Evolutionary conservation across 164 flowering plant genomes (phyloP).

Genomic region (Tetrastigma voinierianum): DNA sequence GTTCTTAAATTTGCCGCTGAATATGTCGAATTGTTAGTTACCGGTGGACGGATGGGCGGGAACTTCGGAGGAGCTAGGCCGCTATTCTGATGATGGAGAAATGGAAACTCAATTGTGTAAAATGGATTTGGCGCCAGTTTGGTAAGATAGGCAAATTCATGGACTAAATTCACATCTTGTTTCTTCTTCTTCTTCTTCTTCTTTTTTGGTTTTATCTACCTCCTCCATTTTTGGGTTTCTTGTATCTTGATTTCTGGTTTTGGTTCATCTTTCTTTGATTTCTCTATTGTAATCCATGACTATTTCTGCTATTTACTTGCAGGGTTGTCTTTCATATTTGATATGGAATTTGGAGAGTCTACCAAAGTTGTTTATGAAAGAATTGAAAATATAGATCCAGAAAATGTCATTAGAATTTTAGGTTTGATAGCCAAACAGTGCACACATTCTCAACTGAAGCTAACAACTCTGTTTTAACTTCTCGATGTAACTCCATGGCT

Average conservation of each 20-base stretch:
- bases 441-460: too few relatives aligned
- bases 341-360: conserved; percentile 71
- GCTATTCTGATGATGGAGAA: conserved; percentile 35
- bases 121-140: background rate
- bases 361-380: conserved; percentile 50
- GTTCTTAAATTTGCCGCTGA: conserved; percentile 54
- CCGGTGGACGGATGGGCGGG: conserved; percentile 67
- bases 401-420: conserved; percentile 64
- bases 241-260: conserved; percentile 11
- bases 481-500: too few relatives aligned
- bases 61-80: conserved; percentile 40
- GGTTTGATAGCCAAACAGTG: too few relatives aligned
- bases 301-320: background rate
- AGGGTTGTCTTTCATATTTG: conserved; percentile 17
- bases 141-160: conserved; percentile 20
- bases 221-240: background rate
- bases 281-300: background rate
- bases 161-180: conserved; percentile 11
- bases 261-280: background rate
- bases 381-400: conserved; percentile 39
- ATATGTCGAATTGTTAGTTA: conserved; percentile 46
- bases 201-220: background rate
- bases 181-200: conserved; percentile 11
- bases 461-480: too few relatives aligned
- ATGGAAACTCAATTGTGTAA: background rate